Conservation (phyloP, 345 rosid species). For the Nasturtium officinale region DNA sequence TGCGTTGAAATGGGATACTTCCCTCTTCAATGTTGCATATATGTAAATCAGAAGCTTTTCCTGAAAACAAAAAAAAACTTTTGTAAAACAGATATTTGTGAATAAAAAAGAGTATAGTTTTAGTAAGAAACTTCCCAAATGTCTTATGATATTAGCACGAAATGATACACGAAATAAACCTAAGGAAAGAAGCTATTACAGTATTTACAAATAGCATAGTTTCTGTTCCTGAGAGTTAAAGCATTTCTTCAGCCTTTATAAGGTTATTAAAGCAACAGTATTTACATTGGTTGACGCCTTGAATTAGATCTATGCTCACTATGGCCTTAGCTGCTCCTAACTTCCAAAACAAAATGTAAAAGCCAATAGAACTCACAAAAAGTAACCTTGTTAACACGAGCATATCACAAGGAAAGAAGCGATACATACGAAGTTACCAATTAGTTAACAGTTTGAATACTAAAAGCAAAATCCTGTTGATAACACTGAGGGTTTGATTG, state of each 20-base stretch:
- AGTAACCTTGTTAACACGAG: background rate
- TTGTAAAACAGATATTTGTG: conserved; percentile 13
- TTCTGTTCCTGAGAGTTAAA: background rate
- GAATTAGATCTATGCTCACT: background rate
- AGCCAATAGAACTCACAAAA: background rate
- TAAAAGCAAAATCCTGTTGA: background rate
- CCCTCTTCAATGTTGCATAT: conserved; percentile 24
- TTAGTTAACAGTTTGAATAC: background rate
- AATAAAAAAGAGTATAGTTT: conserved; percentile 11
- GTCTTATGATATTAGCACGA: background rate
- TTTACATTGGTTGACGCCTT: background rate
- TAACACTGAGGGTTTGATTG: background rate
- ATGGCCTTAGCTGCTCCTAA: background rate
- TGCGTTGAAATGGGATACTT: conserved; percentile 21
- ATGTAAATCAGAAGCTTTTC: background rate
- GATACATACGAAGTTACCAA: background rate
- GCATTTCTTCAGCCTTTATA: conserved; percentile 4
- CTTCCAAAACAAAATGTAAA: background rate
- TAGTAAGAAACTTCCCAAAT: conserved; percentile 10
- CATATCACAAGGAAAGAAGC: background rate
- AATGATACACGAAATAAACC: background rate
- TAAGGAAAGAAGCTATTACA: background rate
- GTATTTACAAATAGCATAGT: background rate
- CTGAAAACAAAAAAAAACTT: background rate
- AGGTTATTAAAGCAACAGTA: background rate